Base-by-base conservation (phyloP, 2,329 filamentous ascomycete genomes). In the Nemania bipapillata region DNA sequence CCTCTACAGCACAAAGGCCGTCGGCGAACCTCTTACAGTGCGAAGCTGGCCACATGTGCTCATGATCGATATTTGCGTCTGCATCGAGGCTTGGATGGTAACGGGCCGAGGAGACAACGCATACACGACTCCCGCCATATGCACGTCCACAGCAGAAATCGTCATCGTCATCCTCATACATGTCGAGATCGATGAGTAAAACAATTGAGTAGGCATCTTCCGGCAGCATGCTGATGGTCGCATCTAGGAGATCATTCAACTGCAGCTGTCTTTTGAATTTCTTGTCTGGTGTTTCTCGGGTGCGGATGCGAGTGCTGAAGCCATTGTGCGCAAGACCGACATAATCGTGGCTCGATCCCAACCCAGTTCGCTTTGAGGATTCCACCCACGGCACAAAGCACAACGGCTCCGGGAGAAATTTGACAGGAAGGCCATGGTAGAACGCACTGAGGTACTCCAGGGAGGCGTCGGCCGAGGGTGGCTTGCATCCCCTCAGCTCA, bases 81-180 rank as follows among this genome's bases (percentile, higher is more conserved):
- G 80, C 74, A 17, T 84, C 83, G 24, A 89, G 78, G 0, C 70
- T 64, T 0, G 90, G 90, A 54, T 88, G 81, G 70, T 92, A 91
- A 28, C 90, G 80, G 9, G 90, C 88, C 0, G 81, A 84, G 0
- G 86, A 89, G 0, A 92, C 86, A 0, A 91, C 84, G 0, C 85
- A 84, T 1, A 92, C 85, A 4, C 90, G 82, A 65, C 86, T 88
- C 0, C 85, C 87, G 0, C 90, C 90, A 74, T 89, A 92, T 0
- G 90, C 89, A 30, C 89, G 80, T 0, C 90, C 90, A 69, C 89
- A 91, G 61, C 86, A 88, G 73, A 91, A 92, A 22, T 88, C 85
- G 67, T 92, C 90, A 0, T 90, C 86, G 0, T 90, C 87, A 57
- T 85, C 84, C 72, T 91, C 89, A 73, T 89, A 91, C 15, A 91